Percentiles rank a stretch among this genome's conserved stretches.
Evolutionary conservation across 305 asterid genomes (phyloP).

Genomic region (Striga hermonthica): DNA sequence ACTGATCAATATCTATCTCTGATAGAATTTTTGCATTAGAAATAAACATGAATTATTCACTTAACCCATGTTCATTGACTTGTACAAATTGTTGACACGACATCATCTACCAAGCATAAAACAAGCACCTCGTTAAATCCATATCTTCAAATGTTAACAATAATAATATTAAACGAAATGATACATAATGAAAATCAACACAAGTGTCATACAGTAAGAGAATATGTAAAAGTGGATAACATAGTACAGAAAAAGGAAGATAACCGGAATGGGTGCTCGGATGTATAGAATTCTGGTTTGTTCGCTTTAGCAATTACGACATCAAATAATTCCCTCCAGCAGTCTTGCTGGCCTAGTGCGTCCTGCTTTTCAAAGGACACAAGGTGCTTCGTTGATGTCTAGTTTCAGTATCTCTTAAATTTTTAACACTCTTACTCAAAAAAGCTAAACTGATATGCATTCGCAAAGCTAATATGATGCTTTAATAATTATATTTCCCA

Average conservation of each 20-base stretch:
- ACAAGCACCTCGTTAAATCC: conserved; percentile 8
- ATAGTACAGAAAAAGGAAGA: conserved; percentile 26
- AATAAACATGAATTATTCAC: conserved; percentile 1
- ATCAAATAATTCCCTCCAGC: conserved; percentile 96
- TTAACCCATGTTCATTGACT: not conserved
- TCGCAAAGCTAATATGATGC: not conserved
- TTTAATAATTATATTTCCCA: not conserved
- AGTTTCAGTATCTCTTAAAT: not conserved
- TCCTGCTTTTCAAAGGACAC: conserved; percentile 46
- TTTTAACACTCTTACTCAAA: too few relatives aligned
- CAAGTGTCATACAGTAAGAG: conserved; percentile 5
- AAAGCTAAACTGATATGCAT: not conserved
- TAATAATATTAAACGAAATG: conserved; percentile 3
- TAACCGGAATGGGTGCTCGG: conserved; percentile 96
- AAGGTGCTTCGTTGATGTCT: conserved; percentile 18
- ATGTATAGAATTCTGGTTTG: conserved; percentile 95
- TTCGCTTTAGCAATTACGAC: conserved; percentile 93
- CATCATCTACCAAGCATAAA: conserved; percentile 20
- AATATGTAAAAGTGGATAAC: conserved; percentile 20
- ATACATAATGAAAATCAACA: conserved; percentile 20
- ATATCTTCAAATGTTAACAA: conserved; percentile 1
- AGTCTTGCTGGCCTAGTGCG: conserved; percentile 68
- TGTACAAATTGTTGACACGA: conserved; percentile 1
- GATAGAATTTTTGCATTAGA: conserved; percentile 1
- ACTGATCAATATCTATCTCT: conserved; percentile 13